These are phyloP conservation scores for Trametes coccinea DNA, from an alignment of 768 basidiomycete species.

Conservation along the genomic window DNA sequence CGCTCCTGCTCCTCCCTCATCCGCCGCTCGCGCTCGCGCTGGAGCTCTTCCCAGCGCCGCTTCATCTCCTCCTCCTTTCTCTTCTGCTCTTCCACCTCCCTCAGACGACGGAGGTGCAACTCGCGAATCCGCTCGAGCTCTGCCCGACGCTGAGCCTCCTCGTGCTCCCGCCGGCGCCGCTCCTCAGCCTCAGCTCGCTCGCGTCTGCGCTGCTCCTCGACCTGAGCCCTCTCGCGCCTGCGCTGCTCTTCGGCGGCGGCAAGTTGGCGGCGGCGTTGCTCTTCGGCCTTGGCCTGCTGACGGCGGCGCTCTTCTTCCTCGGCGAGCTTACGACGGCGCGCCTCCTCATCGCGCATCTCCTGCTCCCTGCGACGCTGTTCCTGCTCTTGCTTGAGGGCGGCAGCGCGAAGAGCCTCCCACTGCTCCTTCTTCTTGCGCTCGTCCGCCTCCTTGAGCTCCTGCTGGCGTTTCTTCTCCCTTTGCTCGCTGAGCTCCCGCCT, in stretches of 20 bases:
- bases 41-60: neutral
- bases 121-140: slow-evolving; percentile 1
- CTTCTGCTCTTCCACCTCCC: neutral
- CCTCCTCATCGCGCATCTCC: slow-evolving; percentile 1
- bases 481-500: neutral
- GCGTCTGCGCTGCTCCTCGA: neutral
- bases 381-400: neutral
- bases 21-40: slow-evolving; percentile 9
- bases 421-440: neutral
- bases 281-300: neutral
- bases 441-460: neutral
- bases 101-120: neutral
- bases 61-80: slow-evolving; percentile 5
- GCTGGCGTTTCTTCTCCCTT: neutral
- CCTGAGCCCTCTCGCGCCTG: no score
- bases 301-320: neutral
- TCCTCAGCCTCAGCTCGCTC: neutral
- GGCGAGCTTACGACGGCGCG: neutral
- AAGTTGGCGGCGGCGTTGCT: slow-evolving; percentile 1
- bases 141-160: slow-evolving; percentile 3
- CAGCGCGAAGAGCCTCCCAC: neutral
- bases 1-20: slow-evolving; percentile 3
- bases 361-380: neutral
- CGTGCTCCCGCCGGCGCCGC: neutral
- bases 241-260: no score